A percentile compares a stretch with the other conserved stretches of the same genome.
phyloP scores from a whole-genome alignment of 1,139 yeast genomes.

The Saccharomyces hybrid region DNA sequence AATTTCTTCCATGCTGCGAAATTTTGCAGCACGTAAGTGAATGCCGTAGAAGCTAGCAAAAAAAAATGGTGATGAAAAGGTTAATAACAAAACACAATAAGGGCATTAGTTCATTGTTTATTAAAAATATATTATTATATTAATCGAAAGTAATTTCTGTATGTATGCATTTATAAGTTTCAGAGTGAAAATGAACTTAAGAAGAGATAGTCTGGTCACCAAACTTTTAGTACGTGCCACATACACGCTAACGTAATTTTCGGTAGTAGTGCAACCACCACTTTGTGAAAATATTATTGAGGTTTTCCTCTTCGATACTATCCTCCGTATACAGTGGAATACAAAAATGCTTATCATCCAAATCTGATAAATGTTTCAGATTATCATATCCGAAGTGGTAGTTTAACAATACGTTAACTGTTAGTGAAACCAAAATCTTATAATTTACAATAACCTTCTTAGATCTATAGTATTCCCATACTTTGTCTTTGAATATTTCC shows the following conservation, averaged over 20 bases:
- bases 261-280: slow-evolving; percentile 28
- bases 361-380: slow-evolving; percentile 27
- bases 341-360: slow-evolving; percentile 13
- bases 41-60: neutral
- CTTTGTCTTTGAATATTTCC: slow-evolving; percentile 11
- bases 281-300: slow-evolving; percentile 18
- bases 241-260: slow-evolving; percentile 15
- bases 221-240: neutral
- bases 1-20: neutral
- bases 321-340: slow-evolving; percentile 15
- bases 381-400: slow-evolving; percentile 45
- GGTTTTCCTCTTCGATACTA: slow-evolving; percentile 9
- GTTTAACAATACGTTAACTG: slow-evolving; percentile 35
- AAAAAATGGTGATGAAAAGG: neutral
- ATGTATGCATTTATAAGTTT: neutral
- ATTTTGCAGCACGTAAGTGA: neutral
- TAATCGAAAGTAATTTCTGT: neutral
- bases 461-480: slow-evolving; percentile 24
- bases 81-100: neutral
- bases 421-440: slow-evolving; percentile 34
- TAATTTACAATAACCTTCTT: slow-evolving; percentile 30
- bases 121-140: neutral
- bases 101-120: neutral
- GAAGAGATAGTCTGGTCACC: neutral
- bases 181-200: neutral